phyloP scores from a whole-genome alignment of 2,329 filamentous ascomycete species.

The Myriangium duriaei region DNA sequence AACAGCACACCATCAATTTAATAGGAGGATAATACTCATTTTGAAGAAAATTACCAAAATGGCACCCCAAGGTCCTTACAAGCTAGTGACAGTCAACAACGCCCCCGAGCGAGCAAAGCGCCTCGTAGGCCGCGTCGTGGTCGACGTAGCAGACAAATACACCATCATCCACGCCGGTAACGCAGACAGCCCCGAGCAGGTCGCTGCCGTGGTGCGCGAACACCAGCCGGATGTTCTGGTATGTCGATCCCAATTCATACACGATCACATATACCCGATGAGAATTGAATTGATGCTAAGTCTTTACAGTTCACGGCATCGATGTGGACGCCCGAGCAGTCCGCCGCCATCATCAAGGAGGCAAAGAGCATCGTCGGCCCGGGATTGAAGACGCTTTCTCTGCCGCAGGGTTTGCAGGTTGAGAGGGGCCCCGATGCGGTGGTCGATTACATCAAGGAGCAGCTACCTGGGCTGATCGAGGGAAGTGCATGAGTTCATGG shows the following conservation, averaged over 20 bases:
- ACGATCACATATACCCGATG: background rate
- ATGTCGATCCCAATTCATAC: slow-evolving; percentile 16
- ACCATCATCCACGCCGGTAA: slow-evolving; percentile 52
- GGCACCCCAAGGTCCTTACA: slow-evolving; percentile 40
- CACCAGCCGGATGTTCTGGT: slow-evolving; percentile 44
- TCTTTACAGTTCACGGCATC: slow-evolving; percentile 46
- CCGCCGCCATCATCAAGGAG: slow-evolving; percentile 31
- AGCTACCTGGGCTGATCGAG: slow-evolving; percentile 23
- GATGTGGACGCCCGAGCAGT: slow-evolving; percentile 43
- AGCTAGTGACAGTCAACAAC: slow-evolving; percentile 55
- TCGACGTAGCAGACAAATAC: slow-evolving; percentile 50
- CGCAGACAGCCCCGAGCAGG: slow-evolving; percentile 50
- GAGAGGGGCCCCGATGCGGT: slow-evolving; percentile 42
- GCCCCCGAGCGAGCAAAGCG: slow-evolving; percentile 51
- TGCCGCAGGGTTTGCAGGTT: slow-evolving; percentile 43
- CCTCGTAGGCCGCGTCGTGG: slow-evolving; percentile 48
- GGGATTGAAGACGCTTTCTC: slow-evolving; percentile 39
- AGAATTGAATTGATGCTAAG: slow-evolving; percentile 3
- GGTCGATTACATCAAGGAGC: slow-evolving; percentile 39
- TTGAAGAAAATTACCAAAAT: no score
- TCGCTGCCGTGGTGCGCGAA: slow-evolving; percentile 40
- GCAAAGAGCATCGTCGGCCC: slow-evolving; percentile 34
- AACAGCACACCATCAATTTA: no score
- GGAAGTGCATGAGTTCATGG: no score
- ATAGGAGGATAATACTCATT: no score